Percentiles rank a stretch among this genome's conserved stretches.
Evolutionary conservation across 2,329 filamentous ascomycete species (phyloP).

Genomic region (Hypoxylon sp.): DNA sequence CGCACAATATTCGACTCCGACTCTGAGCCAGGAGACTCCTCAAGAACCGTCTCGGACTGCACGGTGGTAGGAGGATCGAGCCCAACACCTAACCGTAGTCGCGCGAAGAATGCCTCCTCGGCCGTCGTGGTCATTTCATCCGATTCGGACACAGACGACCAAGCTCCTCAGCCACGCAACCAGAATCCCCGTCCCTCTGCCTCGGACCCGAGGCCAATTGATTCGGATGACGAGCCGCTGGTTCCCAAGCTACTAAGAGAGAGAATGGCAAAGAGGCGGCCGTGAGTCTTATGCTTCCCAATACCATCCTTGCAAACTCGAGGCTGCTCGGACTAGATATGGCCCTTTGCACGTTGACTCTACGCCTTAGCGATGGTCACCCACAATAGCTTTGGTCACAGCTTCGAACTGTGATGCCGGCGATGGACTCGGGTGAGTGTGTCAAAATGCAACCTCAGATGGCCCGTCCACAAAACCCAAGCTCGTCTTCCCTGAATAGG

Average conservation of each 20-base stretch:
- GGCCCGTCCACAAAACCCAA: neutral
- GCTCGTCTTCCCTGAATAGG: neutral
- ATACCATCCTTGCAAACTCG: neutral
- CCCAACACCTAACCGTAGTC: neutral
- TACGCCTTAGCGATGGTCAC: neutral
- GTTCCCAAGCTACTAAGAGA: conserved; percentile 4
- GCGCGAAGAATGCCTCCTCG: conserved; percentile 1
- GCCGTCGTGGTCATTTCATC: conserved; percentile 1
- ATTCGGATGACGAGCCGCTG: conserved; percentile 18
- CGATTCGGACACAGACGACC: conserved; percentile 2
- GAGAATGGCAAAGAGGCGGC: neutral
- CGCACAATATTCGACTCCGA: neutral
- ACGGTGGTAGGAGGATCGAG: neutral
- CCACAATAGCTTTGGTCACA: neutral
- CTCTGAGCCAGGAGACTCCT: neutral
- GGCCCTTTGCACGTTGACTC: neutral
- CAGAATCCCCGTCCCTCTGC: neutral
- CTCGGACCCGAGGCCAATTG: neutral
- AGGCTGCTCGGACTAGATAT: neutral
- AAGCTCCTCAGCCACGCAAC: neutral
- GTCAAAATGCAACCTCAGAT: neutral
- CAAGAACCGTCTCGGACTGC: neutral
- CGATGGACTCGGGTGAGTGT: neutral
- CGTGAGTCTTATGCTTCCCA: neutral
- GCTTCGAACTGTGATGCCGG: neutral